Evolutionary conservation across 306 rosid species (phyloP).

Genomic region (Dryas alaskensis): DNA sequence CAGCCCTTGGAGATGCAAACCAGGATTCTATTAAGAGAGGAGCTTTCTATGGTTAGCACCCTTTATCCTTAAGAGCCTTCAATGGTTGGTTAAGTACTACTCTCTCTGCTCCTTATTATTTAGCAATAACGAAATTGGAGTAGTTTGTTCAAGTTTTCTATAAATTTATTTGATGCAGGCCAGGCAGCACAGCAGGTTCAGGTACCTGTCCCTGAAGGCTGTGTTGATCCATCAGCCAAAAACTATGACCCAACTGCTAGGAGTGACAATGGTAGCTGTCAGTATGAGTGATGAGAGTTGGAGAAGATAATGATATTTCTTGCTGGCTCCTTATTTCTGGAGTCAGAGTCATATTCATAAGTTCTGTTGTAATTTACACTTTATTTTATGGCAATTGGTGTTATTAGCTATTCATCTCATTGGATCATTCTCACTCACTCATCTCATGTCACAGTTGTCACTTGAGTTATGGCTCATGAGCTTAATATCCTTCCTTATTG

Average conservation of each 20-base stretch:
- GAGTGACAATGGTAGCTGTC: slow-evolving; percentile 40
- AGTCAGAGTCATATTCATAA: slow-evolving; percentile 7
- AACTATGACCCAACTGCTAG: slow-evolving; percentile 45
- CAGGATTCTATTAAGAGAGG: slow-evolving; percentile 35
- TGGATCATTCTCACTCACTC: not conserved
- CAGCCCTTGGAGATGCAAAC: slow-evolving; percentile 56
- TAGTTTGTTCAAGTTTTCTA: not conserved
- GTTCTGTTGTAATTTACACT: not conserved
- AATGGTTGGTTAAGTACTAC: not conserved
- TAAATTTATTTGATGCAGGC: slow-evolving; percentile 29
- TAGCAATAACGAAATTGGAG: not conserved
- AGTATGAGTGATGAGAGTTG: slow-evolving; percentile 10
- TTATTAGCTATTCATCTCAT: slow-evolving; percentile 1
- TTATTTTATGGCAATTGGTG: not conserved
- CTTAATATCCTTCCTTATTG: too few relatives aligned
- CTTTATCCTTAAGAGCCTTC: not conserved
- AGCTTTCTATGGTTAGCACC: slow-evolving; percentile 37
- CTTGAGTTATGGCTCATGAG: too few relatives aligned
- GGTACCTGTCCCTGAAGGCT: slow-evolving; percentile 46
- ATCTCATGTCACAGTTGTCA: too few relatives aligned
- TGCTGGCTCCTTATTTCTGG: not conserved
- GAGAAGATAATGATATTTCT: slow-evolving; percentile 12
- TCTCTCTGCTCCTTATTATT: not conserved
- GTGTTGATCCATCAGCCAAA: slow-evolving; percentile 37
- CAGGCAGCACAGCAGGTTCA: slow-evolving; percentile 43